Conservation (phyloP, 106 monocot genomes). For the Ottelia alismoides region DNA sequence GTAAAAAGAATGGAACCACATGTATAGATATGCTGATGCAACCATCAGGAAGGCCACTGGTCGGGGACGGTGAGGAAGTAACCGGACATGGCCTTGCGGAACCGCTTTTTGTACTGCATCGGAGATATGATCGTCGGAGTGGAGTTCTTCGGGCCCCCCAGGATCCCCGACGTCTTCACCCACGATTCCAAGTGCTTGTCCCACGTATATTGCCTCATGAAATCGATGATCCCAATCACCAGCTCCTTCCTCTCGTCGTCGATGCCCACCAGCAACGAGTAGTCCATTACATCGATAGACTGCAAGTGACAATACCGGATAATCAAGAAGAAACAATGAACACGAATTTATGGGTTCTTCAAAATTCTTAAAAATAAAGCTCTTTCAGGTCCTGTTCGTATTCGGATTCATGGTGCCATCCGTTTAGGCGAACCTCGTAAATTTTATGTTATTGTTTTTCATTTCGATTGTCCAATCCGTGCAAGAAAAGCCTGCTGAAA, state of each 20-base stretch:
- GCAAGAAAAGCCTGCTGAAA: no score
- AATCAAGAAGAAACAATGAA: no score
- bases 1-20: no score
- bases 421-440: no score
- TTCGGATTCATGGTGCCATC: no score
- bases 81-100: constrained; percentile 86
- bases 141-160: constrained; percentile 65
- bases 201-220: constrained; percentile 89
- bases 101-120: constrained; percentile 75
- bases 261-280: constrained; percentile 77
- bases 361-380: no score
- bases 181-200: constrained; percentile 93
- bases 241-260: constrained; percentile 71
- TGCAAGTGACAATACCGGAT: constrained; percentile 18
- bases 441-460: no score
- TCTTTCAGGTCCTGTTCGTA: no score
- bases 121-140: constrained; percentile 81
- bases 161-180: constrained; percentile 85
- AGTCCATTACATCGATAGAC: constrained; percentile 90
- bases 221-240: constrained; percentile 84
- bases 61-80: constrained; percentile 83
- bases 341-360: no score
- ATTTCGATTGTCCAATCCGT: no score
- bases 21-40: no score
- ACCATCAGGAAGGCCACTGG: constrained; percentile 50